phyloP scores from a whole-genome alignment of 2,329 filamentous ascomycete genomes.

The Zalaria sp. region DNA sequence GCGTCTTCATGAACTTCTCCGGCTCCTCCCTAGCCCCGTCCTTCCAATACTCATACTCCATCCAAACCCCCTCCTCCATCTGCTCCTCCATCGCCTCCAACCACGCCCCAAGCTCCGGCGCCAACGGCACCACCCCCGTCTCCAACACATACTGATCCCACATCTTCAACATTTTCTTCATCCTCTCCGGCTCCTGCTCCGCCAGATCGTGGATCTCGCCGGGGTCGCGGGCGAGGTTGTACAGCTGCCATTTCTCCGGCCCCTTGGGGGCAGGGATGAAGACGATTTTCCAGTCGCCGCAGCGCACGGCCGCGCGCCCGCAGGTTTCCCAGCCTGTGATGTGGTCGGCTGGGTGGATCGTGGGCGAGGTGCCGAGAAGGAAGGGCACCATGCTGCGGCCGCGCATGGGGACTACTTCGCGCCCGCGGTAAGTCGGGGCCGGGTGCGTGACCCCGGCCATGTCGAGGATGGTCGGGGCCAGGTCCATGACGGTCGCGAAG shows the following conservation, averaged over 20 bases:
- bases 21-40: conserved; percentile 30
- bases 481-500: conserved; percentile 34
- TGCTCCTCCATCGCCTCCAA: conserved; percentile 48
- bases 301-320: conserved; percentile 39
- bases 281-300: conserved; percentile 43
- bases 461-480: conserved; percentile 29
- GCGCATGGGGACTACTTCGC: conserved; percentile 37
- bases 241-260: conserved; percentile 43
- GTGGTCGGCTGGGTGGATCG: conserved; percentile 37
- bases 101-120: conserved; percentile 43
- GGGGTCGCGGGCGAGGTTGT: conserved; percentile 37
- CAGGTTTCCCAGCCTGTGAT: conserved; percentile 45
- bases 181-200: conserved; percentile 24
- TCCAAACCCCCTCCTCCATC: conserved; percentile 52
- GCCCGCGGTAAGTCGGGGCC: conserved; percentile 36
- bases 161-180: conserved; percentile 35
- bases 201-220: conserved; percentile 31
- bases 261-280: conserved; percentile 43
- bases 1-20: conserved; percentile 18
- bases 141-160: conserved; percentile 47
- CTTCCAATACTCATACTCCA: conserved; percentile 53
- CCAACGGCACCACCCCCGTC: conserved; percentile 45
- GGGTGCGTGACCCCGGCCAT: conserved; percentile 38
- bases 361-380: conserved; percentile 18
- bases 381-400: conserved; percentile 33